Conservation (phyloP, 495 filamentous ascomycete species). For the Aspergillus baeticus region DNA sequence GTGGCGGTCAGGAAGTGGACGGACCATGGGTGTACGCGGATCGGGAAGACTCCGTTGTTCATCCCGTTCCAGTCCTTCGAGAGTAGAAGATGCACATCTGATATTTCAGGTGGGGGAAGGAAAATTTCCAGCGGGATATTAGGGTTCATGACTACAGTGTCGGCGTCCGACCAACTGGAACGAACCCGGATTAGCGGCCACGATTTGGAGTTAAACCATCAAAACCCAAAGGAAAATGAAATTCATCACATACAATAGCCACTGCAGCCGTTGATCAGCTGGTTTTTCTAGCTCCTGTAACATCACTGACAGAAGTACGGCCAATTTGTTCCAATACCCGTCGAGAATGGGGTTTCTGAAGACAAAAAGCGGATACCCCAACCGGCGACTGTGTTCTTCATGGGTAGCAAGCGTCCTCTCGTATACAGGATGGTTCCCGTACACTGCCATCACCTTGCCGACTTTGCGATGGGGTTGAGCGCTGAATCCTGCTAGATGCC, state of each 20-base stretch:
- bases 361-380: constrained; percentile 18
- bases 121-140: constrained; percentile 52
- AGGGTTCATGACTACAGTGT: constrained; percentile 53
- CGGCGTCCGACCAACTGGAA: constrained; percentile 50
- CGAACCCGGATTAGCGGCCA: too few species aligned
- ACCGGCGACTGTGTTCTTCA: constrained; percentile 14
- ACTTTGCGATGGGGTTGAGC: constrained; percentile 7
- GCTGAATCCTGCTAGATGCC: too few species aligned
- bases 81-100: constrained; percentile 45
- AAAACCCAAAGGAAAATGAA: too few species aligned
- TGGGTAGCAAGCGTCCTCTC: constrained; percentile 20
- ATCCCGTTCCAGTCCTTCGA: constrained; percentile 54
- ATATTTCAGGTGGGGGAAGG: constrained; percentile 45
- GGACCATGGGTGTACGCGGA: constrained; percentile 49
- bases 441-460: constrained; percentile 24
- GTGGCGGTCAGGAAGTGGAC: constrained; percentile 46
- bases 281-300: constrained; percentile 51
- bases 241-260: constrained; percentile 50
- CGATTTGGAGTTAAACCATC: too few species aligned
- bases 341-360: constrained; percentile 18
- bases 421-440: constrained; percentile 20
- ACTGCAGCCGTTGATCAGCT: constrained; percentile 43
- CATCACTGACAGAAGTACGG: constrained; percentile 46
- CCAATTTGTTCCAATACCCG: constrained; percentile 46
- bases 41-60: constrained; percentile 55